Evolutionary conservation across 2,329 filamentous ascomycete species (phyloP).

Genomic region (Ophidiomyces ophidiicola): DNA sequence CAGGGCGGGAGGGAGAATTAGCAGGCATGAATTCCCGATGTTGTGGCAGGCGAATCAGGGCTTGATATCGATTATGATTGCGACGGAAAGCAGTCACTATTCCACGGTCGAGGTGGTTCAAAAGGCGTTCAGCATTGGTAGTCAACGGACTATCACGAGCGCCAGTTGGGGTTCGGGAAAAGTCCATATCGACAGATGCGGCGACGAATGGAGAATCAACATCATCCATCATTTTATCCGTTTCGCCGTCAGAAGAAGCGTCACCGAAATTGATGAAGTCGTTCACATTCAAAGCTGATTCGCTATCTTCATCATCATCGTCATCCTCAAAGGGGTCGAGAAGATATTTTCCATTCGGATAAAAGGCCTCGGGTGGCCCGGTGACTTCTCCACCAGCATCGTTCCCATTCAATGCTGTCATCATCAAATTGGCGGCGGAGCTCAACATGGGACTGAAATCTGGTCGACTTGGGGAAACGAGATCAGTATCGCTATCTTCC

Average conservation of each 20-base stretch:
- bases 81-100: constrained; percentile 67
- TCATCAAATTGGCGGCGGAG: constrained; percentile 64
- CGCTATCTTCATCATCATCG: constrained; percentile 53
- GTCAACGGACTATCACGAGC: constrained; percentile 18
- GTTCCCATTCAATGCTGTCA: constrained; percentile 51
- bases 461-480: constrained; percentile 27
- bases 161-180: constrained; percentile 28
- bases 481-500: constrained; percentile 36
- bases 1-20: constrained; percentile 32
- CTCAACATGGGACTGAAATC: constrained; percentile 46
- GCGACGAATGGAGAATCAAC: constrained; percentile 39
- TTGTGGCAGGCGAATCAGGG: constrained; percentile 38
- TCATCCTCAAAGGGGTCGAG: constrained; percentile 49
- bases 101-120: constrained; percentile 57
- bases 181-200: constrained; percentile 28
- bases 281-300: constrained; percentile 50
- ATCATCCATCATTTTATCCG: constrained; percentile 29
- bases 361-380: constrained; percentile 64
- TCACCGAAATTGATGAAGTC: constrained; percentile 61
- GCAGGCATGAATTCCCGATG: constrained; percentile 36
- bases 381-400: constrained; percentile 49
- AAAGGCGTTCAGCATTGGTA: constrained; percentile 38
- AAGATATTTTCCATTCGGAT: constrained; percentile 45
- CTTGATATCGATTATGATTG: constrained; percentile 41
- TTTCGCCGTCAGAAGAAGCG: constrained; percentile 47